Base-by-base conservation (phyloP, 2,329 filamentous ascomycete species). In the Sordariomycetes sp. region DNA sequence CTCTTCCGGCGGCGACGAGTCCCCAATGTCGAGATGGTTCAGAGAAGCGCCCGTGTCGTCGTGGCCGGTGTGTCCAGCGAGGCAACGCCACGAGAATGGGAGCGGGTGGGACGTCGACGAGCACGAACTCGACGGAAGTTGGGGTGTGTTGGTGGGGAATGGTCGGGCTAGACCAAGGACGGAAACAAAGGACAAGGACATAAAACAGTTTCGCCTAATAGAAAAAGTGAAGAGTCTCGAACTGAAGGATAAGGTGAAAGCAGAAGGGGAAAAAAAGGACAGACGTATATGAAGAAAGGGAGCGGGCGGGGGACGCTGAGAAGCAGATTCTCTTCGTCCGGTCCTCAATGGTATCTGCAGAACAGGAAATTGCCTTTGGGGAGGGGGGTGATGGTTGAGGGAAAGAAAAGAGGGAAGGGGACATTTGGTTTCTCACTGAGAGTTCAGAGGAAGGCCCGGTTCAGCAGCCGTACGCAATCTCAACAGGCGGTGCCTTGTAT, bases 31-130 rank as follows among this genome's bases (percentile, higher is more conserved):
- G 42, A 32, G 22, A 50, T 50, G 25, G 39, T 51, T 51, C n/a
- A 24, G n/a, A 36, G 70, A 74, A n/a, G n/a, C 60, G 76, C 74
- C 58, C 73, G 72, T 52, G 48, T 52, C n/a, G 17, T 50, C 45
- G 45, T 24, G 45, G 45, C 20, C 22, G 45, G 8, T 20, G 45
- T 54, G 36, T 48, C 56, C 34, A 28, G 28, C 4, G 35, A 57
- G 50, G 28, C 7, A 28, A 42, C 25, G 45, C 54, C 42, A 32
- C 54, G 36, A 36, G 34, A n/a, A 56, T 39, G 28, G 39, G 20
- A 69, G 60, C 61, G 61, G 62, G 60, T 60, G 60, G 60, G 59
- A 64, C 61, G 45, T 59, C 61, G 61, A 61, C 60, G 59, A 52
- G 54, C 58, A 59, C 59, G 45, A 60, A 35, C n/a, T 34, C 42